Evolutionary conservation across 495 filamentous ascomycete species (phyloP).

Genomic region (Hypoxylon fragiforme): DNA sequence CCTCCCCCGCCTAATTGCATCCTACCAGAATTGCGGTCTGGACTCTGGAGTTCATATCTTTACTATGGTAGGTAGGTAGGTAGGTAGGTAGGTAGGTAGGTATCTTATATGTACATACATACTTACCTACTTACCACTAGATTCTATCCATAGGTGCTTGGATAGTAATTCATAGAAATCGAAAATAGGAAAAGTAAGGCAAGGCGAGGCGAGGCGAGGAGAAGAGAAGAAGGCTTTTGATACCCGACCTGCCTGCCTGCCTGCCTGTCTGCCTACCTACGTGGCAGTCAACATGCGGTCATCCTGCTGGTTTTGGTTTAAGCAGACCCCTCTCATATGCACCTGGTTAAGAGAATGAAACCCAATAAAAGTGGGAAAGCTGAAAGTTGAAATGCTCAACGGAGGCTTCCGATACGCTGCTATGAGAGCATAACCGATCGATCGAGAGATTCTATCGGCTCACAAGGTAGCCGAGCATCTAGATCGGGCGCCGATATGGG

Average conservation of each 20-base stretch:
- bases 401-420: neutral
- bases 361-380: neutral
- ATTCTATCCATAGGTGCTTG: no score
- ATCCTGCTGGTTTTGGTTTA: conserved; percentile 21
- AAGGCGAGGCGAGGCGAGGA: neutral
- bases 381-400: neutral
- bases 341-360: neutral
- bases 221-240: conserved; percentile 7
- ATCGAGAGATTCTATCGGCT: neutral
- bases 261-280: no score
- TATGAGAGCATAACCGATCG: neutral
- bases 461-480: no score
- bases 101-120: no score
- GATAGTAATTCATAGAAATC: neutral
- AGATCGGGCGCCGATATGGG: no score
- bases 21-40: conserved; percentile 34
- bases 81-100: no score
- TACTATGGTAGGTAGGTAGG: conserved; percentile 6
- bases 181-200: neutral
- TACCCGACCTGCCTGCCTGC: no score
- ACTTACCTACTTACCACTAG: no score
- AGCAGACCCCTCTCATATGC: neutral
- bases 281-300: conserved; percentile 31
- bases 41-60: neutral
- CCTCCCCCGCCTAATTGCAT: conserved; percentile 29